Evolutionary conservation across 495 filamentous ascomycete genomes (phyloP).

Genomic region (Tuber magnatum): DNA sequence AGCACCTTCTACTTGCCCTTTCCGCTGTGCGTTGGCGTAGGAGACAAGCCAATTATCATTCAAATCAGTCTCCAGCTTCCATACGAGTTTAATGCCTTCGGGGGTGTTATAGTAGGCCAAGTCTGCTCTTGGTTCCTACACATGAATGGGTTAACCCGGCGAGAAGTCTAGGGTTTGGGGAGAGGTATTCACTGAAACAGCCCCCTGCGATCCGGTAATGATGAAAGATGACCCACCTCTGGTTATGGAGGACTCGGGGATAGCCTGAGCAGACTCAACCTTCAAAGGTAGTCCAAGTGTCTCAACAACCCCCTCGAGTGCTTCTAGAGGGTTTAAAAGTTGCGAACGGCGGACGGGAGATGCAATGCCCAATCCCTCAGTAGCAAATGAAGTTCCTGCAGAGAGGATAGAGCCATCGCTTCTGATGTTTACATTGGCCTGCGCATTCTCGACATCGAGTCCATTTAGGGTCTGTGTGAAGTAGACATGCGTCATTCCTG

Average conservation of each 20-base stretch:
- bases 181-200: slow-evolving; percentile 22
- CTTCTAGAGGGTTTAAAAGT: slow-evolving; percentile 30
- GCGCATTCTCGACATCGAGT: slow-evolving; percentile 52
- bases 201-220: slow-evolving; percentile 29
- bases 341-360: slow-evolving; percentile 8
- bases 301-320: slow-evolving; percentile 28
- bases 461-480: slow-evolving; percentile 52
- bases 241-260: slow-evolving; percentile 17
- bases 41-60: slow-evolving; percentile 49
- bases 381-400: slow-evolving; percentile 26
- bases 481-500: slow-evolving; percentile 50
- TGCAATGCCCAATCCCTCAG: slow-evolving; percentile 19
- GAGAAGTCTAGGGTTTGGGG: background rate
- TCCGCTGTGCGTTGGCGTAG: slow-evolving; percentile 46
- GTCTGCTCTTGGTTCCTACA: slow-evolving; percentile 45
- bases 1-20: slow-evolving; percentile 44
- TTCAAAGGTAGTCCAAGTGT: slow-evolving; percentile 20
- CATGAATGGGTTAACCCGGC: background rate
- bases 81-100: slow-evolving; percentile 45
- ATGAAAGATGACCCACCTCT: slow-evolving; percentile 21
- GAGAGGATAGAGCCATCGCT: slow-evolving; percentile 34
- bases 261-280: slow-evolving; percentile 20
- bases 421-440: slow-evolving; percentile 52
- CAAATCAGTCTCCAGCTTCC: slow-evolving; percentile 50
- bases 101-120: slow-evolving; percentile 47